phyloP scores from a whole-genome alignment of 2,329 filamentous ascomycete species.

The Aspergillus chevalieri region DNA sequence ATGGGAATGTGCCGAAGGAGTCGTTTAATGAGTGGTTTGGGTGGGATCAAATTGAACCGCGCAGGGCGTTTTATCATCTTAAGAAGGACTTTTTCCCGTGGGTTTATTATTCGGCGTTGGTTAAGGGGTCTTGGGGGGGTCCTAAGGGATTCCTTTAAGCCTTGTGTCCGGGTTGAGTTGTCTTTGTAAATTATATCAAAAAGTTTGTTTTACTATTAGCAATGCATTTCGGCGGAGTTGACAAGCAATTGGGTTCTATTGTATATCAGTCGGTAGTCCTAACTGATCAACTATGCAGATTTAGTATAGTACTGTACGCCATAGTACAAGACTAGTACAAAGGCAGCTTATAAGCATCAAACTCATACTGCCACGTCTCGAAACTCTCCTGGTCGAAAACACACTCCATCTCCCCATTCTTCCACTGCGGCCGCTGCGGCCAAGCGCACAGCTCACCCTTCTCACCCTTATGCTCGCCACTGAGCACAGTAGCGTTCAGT shows the following conservation, averaged over 20 bases:
- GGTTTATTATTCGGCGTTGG: conserved; percentile 57
- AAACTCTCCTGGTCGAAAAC: background rate
- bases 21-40: conserved; percentile 52
- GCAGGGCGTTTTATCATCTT: conserved; percentile 54
- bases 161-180: conserved; percentile 20
- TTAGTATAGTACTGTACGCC: background rate
- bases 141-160: conserved; percentile 42
- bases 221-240: background rate
- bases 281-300: no score
- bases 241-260: background rate
- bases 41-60: conserved; percentile 52
- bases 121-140: conserved; percentile 58
- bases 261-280: no score
- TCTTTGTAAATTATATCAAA: conserved; percentile 2
- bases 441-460: conserved; percentile 17
- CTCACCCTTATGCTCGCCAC: conserved; percentile 12
- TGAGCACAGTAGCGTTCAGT: conserved; percentile 33
- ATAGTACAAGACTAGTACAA: background rate
- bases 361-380: background rate
- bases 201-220: no score
- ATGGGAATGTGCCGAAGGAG: conserved; percentile 57
- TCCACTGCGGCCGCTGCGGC: conserved; percentile 17
- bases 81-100: conserved; percentile 65
- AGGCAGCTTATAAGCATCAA: background rate
- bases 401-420: background rate